These are phyloP conservation scores for Pseudohyphozyma bogoriensis DNA, from an alignment of 768 basidiomycete species.

Conservation along the genomic window DNA sequence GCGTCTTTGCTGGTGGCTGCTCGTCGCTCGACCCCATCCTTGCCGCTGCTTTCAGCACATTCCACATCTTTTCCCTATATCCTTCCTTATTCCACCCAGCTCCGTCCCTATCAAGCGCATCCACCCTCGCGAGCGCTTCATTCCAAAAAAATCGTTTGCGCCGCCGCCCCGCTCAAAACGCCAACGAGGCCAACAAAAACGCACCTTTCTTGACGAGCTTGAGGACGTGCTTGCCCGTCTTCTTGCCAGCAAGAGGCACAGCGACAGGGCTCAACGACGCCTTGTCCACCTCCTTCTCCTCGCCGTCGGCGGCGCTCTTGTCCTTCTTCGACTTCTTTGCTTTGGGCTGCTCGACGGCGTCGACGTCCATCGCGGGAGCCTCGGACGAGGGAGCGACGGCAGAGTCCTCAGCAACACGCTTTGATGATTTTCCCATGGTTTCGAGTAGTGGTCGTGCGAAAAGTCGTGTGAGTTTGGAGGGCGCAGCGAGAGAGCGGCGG, in stretches of 20 bases:
- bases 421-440: too few species aligned
- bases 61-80: too few species aligned
- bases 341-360: conserved; percentile 34
- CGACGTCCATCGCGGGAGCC: conserved; percentile 30
- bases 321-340: conserved; percentile 67
- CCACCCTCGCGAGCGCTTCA: too few species aligned
- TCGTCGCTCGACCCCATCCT: too few species aligned
- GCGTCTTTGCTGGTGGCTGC: too few species aligned
- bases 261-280: conserved; percentile 92
- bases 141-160: too few species aligned
- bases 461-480: too few species aligned
- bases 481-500: too few species aligned
- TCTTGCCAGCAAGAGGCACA: conserved; percentile 82
- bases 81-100: too few species aligned
- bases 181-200: conserved; percentile 7
- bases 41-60: too few species aligned
- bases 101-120: too few species aligned
- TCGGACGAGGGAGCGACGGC: conserved; percentile 7
- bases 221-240: conserved; percentile 85
- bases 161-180: neutral
- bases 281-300: conserved; percentile 55
- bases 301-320: conserved; percentile 49
- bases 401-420: neutral
- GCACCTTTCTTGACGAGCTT: conserved; percentile 83
- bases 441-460: too few species aligned